Percentiles rank a stretch among this genome's conserved stretches.
phyloP scores from a whole-genome alignment of 331 rosid species.

The Rosa hybrid region DNA sequence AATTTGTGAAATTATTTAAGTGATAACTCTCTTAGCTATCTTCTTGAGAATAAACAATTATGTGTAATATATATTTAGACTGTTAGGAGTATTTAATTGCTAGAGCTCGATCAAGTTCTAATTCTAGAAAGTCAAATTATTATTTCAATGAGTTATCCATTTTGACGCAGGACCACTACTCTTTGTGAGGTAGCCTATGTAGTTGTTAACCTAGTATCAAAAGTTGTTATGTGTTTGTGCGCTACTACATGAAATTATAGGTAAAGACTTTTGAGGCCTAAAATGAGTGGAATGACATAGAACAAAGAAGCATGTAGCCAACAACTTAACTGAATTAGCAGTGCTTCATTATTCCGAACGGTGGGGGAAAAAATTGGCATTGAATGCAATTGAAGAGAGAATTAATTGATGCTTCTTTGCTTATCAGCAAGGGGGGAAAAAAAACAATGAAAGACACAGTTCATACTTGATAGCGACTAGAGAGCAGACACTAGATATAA shows the following conservation, averaged over 20 bases:
- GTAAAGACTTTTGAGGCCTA: background rate
- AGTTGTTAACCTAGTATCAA: background rate
- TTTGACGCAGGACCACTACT: background rate
- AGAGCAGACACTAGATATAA: background rate
- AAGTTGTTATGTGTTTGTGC: background rate
- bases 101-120: no score
- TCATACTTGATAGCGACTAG: background rate
- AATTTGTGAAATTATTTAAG: no score
- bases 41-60: no score
- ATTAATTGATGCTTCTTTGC: background rate
- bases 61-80: no score
- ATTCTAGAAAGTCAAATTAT: no score
- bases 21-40: no score
- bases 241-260: background rate
- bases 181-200: background rate
- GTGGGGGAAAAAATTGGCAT: background rate
- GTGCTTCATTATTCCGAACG: background rate
- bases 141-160: no score
- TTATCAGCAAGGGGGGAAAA: no score
- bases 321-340: background rate
- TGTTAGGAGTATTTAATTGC: no score
- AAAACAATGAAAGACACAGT: background rate
- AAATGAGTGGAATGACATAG: background rate
- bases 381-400: background rate
- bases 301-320: background rate